Base-by-base conservation (phyloP, 495 filamentous ascomycete genomes). In the Bathelium albidoporum region DNA sequence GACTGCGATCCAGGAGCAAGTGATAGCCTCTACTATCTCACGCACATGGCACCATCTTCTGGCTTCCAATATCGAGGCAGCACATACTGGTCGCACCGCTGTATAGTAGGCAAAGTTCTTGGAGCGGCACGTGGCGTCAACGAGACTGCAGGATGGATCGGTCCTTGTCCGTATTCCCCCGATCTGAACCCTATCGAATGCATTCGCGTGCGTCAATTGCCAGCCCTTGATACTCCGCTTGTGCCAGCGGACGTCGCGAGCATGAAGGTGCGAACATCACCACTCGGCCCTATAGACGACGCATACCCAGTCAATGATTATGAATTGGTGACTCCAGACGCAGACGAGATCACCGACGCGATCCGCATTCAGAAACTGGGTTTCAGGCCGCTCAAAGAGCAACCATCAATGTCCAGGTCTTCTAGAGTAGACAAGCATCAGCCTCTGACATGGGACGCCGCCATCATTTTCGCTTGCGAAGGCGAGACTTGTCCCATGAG, bases 101-200 rank as follows among this genome's bases (percentile, higher is more conserved):
- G 78, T 65, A 86, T 90, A 64, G 84, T 89, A 7, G 87, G 86
- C 26, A 89, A 89, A 69, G 86, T 89, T 28, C 84, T 96, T 5
- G 74, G 75, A 11, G 74, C 75, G 16, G 69, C 64, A 26, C 63
- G 69, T 55, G 75, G 73, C 31, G 73, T 74, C 1, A 76, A 70
- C 20, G 70, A 72, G 43, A 67, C 74, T 45, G 70, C 75, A 43
- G 75, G 75, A 28, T 90, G 87, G 87, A 75, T 89, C 45, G 87
- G 87, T 0, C 87, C 87, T 20, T 86, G 85, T 39, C 78, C 81
- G 7, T 83, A 83, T 14, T 82, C 82, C 7, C 69, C 74, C 2
- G 85, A 89, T 66, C 79, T 90, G 28, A 76, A 73, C 58, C 81
- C 82, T 20, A 82, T 79, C 0, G 82, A 89, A 69, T 85, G 86